Percentiles rank a stretch among this genome's conserved stretches.
These are phyloP conservation scores for Quercus tomentella DNA, from an alignment of 331 rosid species.

Conservation along the genomic window DNA sequence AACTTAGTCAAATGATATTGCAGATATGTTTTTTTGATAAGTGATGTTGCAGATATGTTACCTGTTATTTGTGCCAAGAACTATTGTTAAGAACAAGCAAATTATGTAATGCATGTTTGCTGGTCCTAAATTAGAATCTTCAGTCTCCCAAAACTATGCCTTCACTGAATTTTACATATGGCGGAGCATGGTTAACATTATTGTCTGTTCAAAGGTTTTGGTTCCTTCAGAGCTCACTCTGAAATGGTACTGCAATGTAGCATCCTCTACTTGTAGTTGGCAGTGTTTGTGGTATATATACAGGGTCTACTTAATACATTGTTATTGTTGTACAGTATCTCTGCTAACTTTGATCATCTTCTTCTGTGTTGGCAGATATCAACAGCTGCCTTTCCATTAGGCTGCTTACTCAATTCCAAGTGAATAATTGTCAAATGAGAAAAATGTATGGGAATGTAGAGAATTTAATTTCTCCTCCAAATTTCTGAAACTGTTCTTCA, in stretches of 20 bases:
- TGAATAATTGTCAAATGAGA: neutral
- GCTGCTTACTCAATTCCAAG: neutral
- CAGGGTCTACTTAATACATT: neutral
- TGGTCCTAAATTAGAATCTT: slow-evolving; percentile 12
- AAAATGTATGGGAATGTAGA: neutral
- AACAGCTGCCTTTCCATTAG: neutral
- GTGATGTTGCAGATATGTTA: neutral
- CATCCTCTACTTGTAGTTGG: neutral
- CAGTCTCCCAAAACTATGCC: slow-evolving; percentile 13
- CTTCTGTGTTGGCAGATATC: neutral
- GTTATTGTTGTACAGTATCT: neutral
- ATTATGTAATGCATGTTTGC: neutral
- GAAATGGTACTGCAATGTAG: neutral
- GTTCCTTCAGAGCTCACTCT: slow-evolving; percentile 9
- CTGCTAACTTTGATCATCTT: neutral
- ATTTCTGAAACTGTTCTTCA: too few relatives aligned
- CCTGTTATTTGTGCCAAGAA: slow-evolving; percentile 5
- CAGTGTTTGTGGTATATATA: neutral
- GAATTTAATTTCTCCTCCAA: neutral
- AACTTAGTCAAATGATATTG: slow-evolving; percentile 1
- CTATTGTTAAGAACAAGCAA: neutral
- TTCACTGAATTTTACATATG: slow-evolving; percentile 10
- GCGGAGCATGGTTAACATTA: slow-evolving; percentile 27
- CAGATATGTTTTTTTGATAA: neutral
- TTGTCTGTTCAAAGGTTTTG: slow-evolving; percentile 17